Base-by-base conservation (phyloP, 164 flowering plant species). In the Protea cynaroides region DNA sequence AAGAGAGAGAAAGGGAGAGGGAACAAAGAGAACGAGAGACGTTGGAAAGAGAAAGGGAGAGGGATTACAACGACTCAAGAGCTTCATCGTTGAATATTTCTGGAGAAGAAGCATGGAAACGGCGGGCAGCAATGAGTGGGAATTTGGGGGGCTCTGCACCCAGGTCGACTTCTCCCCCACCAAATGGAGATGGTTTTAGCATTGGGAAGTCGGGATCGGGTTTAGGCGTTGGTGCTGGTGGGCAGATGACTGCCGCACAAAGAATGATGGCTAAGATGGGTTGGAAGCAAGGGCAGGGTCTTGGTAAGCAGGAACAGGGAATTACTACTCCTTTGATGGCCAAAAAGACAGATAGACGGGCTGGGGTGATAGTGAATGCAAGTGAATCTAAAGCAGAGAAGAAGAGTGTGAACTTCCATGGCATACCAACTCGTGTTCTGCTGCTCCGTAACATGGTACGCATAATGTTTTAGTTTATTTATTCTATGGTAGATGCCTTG, bases 231-330 rank as follows among this genome's bases (percentile, higher is more conserved):
- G 99, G 99, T 8, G 96, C 97, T 0, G 97, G 96, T 25, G 99
- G 99, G 60, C 90, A 95, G 69, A 95, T 95, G 99, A 95, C 97
- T 8, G 97, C 97, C 0, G 99, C 99, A 0, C 99, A 95, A 69
- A 84, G 94, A 68, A 95, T 95, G 99, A 95, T 95, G 99, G 99
- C 99, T 1, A 95, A 90, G 77, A 95, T 95, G 99, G 99, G 99
- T 12, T 95, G 99, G 99, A 95, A 95, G 76, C 78, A 82, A 63
- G 99, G 99, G 25, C 99, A 95, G 74, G 99, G 99, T 17, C 83
- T 95, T 58, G 99, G 99, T 51, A 95, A 82, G 79, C 97, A 81
- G 78, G 99, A 95, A 76, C 99, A 95, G 69, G 99, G 99, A 51
- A 95, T 95, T 61, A 95, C 97, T 1, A 92, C 97, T 52, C 98